phyloP scores from a whole-genome alignment of 2,329 filamentous ascomycete genomes.

The Microascus cirrosus region DNA sequence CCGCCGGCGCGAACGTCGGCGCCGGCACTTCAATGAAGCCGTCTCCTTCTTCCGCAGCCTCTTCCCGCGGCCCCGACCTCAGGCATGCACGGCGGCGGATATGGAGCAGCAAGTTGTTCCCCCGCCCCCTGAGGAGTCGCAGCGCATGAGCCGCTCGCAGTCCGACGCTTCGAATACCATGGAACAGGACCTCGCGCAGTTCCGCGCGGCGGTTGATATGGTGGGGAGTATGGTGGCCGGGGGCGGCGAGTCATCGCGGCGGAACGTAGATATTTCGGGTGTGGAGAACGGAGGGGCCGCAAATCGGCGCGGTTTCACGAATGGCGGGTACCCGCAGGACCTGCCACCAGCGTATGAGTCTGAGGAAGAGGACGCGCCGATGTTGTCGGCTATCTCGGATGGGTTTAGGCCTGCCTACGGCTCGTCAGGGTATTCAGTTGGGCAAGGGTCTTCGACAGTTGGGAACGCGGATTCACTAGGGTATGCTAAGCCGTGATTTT shows the following conservation, averaged over 20 bases:
- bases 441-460: constrained; percentile 4
- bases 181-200: constrained; percentile 36
- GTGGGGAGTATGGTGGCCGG: constrained; percentile 33
- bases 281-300: background rate
- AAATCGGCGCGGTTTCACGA: background rate
- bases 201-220: constrained; percentile 32
- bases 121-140: background rate
- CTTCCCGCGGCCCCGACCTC: constrained; percentile 14
- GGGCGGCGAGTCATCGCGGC: constrained; percentile 21
- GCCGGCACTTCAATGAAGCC: constrained; percentile 13
- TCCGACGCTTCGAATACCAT: constrained; percentile 20
- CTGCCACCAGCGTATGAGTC: constrained; percentile 8
- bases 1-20: constrained; percentile 11
- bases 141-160: constrained; percentile 5
- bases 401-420: constrained; percentile 28
- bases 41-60: constrained; percentile 17
- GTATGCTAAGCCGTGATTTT: constrained; percentile 2
- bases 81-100: constrained; percentile 22
- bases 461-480: constrained; percentile 1
- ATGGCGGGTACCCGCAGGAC: constrained; percentile 7
- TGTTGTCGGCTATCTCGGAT: constrained; percentile 25
- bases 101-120: constrained; percentile 15
- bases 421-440: constrained; percentile 14
- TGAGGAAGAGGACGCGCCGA: constrained; percentile 1
- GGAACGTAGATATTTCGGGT: background rate